phyloP scores from a whole-genome alignment of 2,329 filamentous ascomycete species.

The Tolypocladium pustulatum region DNA sequence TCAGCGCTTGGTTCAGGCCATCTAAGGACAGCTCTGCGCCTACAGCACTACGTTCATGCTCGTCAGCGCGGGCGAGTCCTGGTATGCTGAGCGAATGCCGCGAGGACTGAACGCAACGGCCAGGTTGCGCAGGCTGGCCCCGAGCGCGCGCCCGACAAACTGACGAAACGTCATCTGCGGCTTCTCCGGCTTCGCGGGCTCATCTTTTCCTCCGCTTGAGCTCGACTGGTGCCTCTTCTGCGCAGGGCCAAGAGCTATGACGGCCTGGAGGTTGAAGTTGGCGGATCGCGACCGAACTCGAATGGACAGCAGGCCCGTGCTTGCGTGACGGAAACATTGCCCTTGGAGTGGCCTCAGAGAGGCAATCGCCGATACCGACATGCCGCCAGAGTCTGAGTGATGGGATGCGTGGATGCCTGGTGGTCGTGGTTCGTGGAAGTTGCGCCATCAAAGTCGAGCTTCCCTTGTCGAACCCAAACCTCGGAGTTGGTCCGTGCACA shows the following conservation, averaged over 20 bases:
- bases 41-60: constrained; percentile 21
- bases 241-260: constrained; percentile 15
- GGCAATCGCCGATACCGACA: constrained; percentile 23
- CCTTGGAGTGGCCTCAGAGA: constrained; percentile 21
- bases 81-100: constrained; percentile 22
- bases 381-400: constrained; percentile 4
- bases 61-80: constrained; percentile 19
- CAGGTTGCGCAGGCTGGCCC: constrained; percentile 23
- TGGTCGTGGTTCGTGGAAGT: neutral
- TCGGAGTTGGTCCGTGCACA: constrained; percentile 7
- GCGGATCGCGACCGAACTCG: constrained; percentile 18
- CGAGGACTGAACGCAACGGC: constrained; percentile 22
- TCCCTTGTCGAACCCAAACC: neutral
- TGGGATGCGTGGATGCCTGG: neutral
- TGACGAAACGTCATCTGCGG: constrained; percentile 21
- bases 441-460: neutral
- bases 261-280: constrained; percentile 16
- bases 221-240: constrained; percentile 19
- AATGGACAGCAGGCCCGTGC: constrained; percentile 20
- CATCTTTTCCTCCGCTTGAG: constrained; percentile 5
- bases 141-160: constrained; percentile 17
- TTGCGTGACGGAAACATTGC: constrained; percentile 17
- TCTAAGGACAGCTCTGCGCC: neutral
- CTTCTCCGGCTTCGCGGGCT: constrained; percentile 8
- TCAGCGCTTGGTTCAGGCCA: neutral